phyloP scores from a whole-genome alignment of 2,329 filamentous ascomycete genomes.

The Colletotrichum nymphaeae region DNA sequence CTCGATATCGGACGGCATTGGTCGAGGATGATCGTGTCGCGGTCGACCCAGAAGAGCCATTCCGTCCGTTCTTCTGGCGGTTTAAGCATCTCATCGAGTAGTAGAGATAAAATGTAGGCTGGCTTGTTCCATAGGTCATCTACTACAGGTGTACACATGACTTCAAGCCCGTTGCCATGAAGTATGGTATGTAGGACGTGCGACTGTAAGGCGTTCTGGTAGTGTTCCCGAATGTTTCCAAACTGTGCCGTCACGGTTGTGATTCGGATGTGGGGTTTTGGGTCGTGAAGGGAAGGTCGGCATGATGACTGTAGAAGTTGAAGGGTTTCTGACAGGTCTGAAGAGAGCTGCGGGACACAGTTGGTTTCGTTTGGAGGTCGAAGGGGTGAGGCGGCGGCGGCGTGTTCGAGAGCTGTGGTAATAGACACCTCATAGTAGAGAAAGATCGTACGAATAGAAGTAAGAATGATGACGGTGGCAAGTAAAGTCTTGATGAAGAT shows the following conservation, averaged over 20 bases:
- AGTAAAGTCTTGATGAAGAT: background rate
- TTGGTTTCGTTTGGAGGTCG: background rate
- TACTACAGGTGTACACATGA: conserved; percentile 44
- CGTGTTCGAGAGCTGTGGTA: background rate
- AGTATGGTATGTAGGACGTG: conserved; percentile 48
- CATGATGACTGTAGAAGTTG: background rate
- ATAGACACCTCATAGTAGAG: background rate
- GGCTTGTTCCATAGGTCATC: conserved; percentile 52
- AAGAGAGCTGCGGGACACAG: background rate
- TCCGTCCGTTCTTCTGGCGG: conserved; percentile 27
- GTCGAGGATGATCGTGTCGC: conserved; percentile 38
- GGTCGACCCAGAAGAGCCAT: conserved; percentile 39
- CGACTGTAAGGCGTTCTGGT: conserved; percentile 44
- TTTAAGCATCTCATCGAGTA: conserved; percentile 36
- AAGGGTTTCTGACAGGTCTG: background rate
- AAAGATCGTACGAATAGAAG: background rate
- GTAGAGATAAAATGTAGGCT: conserved; percentile 48
- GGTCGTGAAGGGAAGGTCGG: background rate
- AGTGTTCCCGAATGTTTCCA: conserved; percentile 7
- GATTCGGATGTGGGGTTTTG: background rate
- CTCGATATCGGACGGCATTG: conserved; percentile 27
- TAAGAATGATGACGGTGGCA: background rate
- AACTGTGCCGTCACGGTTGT: conserved; percentile 32
- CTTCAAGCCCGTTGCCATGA: conserved; percentile 45
- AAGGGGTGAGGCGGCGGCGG: too few species aligned